A percentile compares a stretch with the other conserved stretches of the same genome.
Conservation (phyloP, 2,329 filamentous ascomycete genomes). For the Xylaria sp. region DNA sequence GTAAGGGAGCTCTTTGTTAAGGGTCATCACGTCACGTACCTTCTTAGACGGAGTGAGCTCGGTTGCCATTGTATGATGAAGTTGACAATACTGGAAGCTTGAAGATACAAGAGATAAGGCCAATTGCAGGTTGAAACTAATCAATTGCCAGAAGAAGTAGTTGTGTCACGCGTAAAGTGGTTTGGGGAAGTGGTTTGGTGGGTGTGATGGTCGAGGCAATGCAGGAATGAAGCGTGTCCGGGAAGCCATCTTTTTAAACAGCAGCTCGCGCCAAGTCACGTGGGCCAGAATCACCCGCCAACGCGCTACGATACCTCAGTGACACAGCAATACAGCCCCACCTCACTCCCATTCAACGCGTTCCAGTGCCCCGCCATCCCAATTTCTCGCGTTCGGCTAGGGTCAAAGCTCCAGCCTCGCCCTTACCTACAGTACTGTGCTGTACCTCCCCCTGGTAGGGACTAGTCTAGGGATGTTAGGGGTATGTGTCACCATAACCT, state of each 20-base stretch:
- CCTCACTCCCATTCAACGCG: conserved; percentile 16
- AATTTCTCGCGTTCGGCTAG: conserved; percentile 34
- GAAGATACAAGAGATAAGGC: conserved; percentile 21
- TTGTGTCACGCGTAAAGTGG: conserved; percentile 31
- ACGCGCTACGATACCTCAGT: conserved; percentile 32
- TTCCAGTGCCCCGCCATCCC: conserved; percentile 33
- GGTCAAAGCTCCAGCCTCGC: conserved; percentile 24
- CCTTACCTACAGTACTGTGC: neutral
- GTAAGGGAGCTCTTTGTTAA: neutral
- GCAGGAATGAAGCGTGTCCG: conserved; percentile 32
- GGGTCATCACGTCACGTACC: conserved; percentile 50
- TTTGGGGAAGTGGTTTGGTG: conserved; percentile 14
- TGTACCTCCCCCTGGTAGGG: too few relatives aligned
- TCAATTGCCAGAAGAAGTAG: conserved; percentile 19
- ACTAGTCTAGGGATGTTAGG: neutral
- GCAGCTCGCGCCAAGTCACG: conserved; percentile 38
- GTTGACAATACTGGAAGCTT: conserved; percentile 26
- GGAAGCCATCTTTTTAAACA: conserved; percentile 37
- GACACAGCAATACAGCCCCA: neutral
- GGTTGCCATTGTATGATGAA: conserved; percentile 68
- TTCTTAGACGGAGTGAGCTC: conserved; percentile 69
- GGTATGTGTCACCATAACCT: conserved; percentile 2
- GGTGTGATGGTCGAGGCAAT: conserved; percentile 30
- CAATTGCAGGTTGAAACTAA: conserved; percentile 3
- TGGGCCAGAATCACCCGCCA: conserved; percentile 27